A percentile compares a stretch with the other conserved stretches of the same genome.
phyloP scores from a whole-genome alignment of 164 flowering plant species.

The Kalanchoe fedtschenkoi region DNA sequence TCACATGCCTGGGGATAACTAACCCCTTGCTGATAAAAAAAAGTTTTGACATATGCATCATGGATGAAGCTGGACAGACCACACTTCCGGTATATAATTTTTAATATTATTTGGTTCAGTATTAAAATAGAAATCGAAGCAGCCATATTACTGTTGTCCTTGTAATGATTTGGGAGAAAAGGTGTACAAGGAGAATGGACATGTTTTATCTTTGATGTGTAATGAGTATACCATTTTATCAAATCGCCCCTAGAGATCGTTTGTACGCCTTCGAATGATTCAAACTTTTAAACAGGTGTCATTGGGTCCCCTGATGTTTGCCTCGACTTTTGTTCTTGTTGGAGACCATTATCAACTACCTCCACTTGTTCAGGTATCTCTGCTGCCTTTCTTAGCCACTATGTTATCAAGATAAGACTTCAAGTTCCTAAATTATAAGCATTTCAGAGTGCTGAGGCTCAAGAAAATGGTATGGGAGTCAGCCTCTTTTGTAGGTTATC shows the following conservation, averaged over 20 bases:
- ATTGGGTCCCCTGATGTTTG: constrained; percentile 90
- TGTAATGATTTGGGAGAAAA: not conserved
- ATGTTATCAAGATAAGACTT: not conserved
- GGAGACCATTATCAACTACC: constrained; percentile 99
- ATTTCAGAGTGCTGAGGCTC: constrained; percentile 75
- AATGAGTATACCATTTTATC: not conserved
- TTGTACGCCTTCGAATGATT: not conserved
- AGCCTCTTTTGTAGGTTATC: constrained; percentile 96
- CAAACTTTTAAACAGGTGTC: constrained; percentile 45
- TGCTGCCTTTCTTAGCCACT: not conserved
- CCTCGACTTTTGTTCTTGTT: constrained; percentile 91
- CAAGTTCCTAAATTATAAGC: not conserved
- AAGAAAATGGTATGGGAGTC: constrained; percentile 79
- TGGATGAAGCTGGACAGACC: constrained; percentile 99
- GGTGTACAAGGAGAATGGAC: not conserved
- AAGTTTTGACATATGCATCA: constrained; percentile 89
- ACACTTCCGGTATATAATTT: constrained; percentile 74
- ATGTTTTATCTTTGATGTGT: not conserved
- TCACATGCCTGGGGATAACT: constrained; percentile 84
- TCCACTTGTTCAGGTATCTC: constrained; percentile 79
- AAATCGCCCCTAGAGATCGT: not conserved
- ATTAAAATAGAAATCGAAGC: too few species aligned
- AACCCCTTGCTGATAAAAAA: constrained; percentile 76
- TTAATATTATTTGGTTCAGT: not conserved
- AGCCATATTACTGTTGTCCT: not conserved